A percentile compares a stretch with the other conserved stretches of the same genome.
These are phyloP conservation scores for Tulasnella sp. DNA, from an alignment of 768 basidiomycete species.

Conservation along the genomic window DNA sequence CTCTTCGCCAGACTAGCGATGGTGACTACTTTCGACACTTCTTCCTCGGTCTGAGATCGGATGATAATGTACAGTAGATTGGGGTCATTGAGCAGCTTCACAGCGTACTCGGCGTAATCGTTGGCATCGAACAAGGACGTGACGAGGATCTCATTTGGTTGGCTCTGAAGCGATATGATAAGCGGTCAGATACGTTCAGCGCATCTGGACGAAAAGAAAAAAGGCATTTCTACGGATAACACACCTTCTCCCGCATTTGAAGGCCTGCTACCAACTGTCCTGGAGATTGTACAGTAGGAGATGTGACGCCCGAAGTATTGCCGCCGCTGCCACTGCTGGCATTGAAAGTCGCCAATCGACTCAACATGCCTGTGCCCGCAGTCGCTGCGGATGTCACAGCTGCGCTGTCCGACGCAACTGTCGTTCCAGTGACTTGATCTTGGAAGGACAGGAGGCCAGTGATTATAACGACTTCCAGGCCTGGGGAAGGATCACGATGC, in stretches of 20 bases:
- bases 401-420: neutral
- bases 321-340: no score
- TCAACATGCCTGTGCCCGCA: neutral
- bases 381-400: neutral
- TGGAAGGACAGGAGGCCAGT: constrained; percentile 68
- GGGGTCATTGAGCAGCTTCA: constrained; percentile 54
- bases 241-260: constrained; percentile 8
- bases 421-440: constrained; percentile 31
- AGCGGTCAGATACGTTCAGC: no score
- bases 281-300: constrained; percentile 6
- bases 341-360: neutral
- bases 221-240: no score
- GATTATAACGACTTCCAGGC: constrained; percentile 70
- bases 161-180: constrained; percentile 11
- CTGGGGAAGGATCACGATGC: constrained; percentile 23
- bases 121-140: constrained; percentile 49
- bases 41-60: constrained; percentile 45
- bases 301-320: neutral
- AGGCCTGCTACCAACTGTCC: neutral
- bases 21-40: constrained; percentile 69
- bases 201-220: no score
- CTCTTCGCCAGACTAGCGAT: constrained; percentile 73
- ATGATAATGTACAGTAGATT: constrained; percentile 72
- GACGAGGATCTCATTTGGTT: constrained; percentile 54
- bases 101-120: constrained; percentile 63